phyloP scores from a whole-genome alignment of 148 eudicot genomes.

The Nyssa sinensis region DNA sequence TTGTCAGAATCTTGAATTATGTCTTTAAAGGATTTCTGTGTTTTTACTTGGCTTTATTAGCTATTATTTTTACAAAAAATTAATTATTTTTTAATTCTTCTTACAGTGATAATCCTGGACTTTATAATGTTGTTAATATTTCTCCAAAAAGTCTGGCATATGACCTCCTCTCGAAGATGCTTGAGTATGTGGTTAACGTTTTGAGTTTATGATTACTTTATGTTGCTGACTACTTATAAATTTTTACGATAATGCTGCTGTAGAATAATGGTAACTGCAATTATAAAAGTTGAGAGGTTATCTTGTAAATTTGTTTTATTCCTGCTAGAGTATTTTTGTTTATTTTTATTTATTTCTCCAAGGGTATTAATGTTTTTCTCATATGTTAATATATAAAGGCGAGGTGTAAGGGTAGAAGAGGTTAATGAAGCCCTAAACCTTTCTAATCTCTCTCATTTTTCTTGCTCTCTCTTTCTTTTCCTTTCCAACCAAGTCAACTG shows the following conservation, averaged over 20 bases:
- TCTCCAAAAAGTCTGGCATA: slow-evolving; percentile 79
- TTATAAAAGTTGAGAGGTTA: not conserved
- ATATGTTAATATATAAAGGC: too few relatives aligned
- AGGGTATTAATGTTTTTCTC: too few relatives aligned
- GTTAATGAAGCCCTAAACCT: too few relatives aligned
- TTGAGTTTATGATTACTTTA: not conserved
- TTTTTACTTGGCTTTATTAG: not conserved
- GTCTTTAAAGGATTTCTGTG: not conserved
- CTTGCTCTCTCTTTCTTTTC: too few relatives aligned
- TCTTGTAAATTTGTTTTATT: too few relatives aligned
- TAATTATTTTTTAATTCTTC: not conserved
- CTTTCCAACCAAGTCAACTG: too few relatives aligned
- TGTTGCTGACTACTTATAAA: not conserved
- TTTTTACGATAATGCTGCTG: not conserved
- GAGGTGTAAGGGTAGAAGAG: too few relatives aligned
- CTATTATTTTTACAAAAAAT: not conserved
- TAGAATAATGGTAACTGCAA: not conserved
- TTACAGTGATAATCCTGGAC: slow-evolving; percentile 90
- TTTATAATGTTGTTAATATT: slow-evolving; percentile 73
- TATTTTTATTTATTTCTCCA: too few relatives aligned
- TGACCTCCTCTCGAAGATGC: slow-evolving; percentile 96
- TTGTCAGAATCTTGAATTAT: not conserved
- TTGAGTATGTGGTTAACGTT: slow-evolving; percentile 71
- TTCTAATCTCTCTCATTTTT: too few relatives aligned
- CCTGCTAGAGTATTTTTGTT: too few relatives aligned